These are phyloP conservation scores for Amanita molliuscula DNA, from an alignment of 768 basidiomycete species.

Conservation along the genomic window DNA sequence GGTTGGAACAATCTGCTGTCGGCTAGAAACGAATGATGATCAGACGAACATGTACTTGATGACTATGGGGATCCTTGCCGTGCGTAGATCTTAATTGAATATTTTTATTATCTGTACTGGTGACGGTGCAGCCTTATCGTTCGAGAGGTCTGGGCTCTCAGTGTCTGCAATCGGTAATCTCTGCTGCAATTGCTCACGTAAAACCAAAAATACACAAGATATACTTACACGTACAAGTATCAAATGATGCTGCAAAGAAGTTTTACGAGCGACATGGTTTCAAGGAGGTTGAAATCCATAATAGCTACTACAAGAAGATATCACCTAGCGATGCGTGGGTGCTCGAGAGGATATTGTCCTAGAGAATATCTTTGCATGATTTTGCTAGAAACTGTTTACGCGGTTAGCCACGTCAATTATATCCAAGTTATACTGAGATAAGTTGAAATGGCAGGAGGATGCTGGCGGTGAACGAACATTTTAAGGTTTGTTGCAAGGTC, in stretches of 20 bases:
- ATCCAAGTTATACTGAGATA: not conserved
- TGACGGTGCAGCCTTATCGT: slow-evolving; percentile 62
- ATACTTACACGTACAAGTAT: slow-evolving; percentile 83
- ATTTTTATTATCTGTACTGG: not conserved
- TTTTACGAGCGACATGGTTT: slow-evolving; percentile 87
- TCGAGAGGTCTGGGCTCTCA: slow-evolving; percentile 67
- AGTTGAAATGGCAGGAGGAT: not conserved
- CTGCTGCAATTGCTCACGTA: slow-evolving; percentile 45
- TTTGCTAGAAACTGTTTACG: not conserved
- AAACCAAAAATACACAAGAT: slow-evolving; percentile 60
- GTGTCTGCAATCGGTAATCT: slow-evolving; percentile 56
- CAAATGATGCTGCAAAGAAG: slow-evolving; percentile 62
- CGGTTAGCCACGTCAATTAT: slow-evolving; percentile 1
- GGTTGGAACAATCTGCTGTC: slow-evolving; percentile 82
- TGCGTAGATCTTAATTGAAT: slow-evolving; percentile 27
- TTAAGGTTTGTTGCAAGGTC: not conserved
- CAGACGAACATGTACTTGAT: slow-evolving; percentile 65
- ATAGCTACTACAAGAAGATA: slow-evolving; percentile 88
- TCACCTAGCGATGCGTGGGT: slow-evolving; percentile 80
- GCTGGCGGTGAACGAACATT: not conserved
- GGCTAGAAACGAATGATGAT: slow-evolving; percentile 60
- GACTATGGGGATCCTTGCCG: slow-evolving; percentile 88
- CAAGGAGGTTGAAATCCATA: slow-evolving; percentile 48
- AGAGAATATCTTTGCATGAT: not conserved
- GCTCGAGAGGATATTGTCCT: slow-evolving; percentile 49